Evolutionary conservation across 1,139 yeast species (phyloP), one percentile per base, ranked within the genome.

Genomic region (Taphrina sp.): DNA sequence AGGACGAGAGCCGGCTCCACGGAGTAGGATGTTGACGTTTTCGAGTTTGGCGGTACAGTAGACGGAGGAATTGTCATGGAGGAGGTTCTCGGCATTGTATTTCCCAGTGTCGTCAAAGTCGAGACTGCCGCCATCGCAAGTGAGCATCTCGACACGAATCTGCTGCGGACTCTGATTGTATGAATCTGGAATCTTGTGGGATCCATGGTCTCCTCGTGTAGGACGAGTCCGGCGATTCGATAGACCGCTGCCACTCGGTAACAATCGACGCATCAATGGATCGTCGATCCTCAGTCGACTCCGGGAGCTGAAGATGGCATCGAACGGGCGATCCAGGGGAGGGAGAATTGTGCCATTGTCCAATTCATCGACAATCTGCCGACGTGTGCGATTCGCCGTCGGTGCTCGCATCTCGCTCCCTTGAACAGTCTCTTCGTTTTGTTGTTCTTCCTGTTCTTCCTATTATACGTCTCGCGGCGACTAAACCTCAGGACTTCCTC

Each of bases 1-100:
- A n/a, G 64, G 63, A n/a, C 42, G 54, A n/a, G 44, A 33, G 3
- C 43, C 41, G 8, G 44, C 44, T 4, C 37, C 41, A 5, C 41
- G 22, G 17, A 52, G 36, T 38, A 42, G 26, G 20, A 52, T 42
- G 19, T 52, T 52, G 56, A 52, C 51, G 23, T 52, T 52, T 20
- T 42, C 56, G 7, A 43, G 31, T 23, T 43, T 42, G 20, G 56
- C 56, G 16, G 56, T 52, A 35, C 56, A 52, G 42, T 52, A 52
- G 26, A 52, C 56, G 5, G 43, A 35, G 10, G 29, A 29, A 39
- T 49, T 42, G 34, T 49, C 44, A 20, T 34, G 45, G 17, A 49
- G 41, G 22, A 49, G 39, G 16, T 49, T 49, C n/a, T 49, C 54
- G 14, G 46, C 54, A 23, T 31, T 39, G 34, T 49, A 49, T 12